These are phyloP conservation scores for Plasmodium fragile DNA, from an alignment of 169 alveolate genomes.

Conservation along the genomic window DNA sequence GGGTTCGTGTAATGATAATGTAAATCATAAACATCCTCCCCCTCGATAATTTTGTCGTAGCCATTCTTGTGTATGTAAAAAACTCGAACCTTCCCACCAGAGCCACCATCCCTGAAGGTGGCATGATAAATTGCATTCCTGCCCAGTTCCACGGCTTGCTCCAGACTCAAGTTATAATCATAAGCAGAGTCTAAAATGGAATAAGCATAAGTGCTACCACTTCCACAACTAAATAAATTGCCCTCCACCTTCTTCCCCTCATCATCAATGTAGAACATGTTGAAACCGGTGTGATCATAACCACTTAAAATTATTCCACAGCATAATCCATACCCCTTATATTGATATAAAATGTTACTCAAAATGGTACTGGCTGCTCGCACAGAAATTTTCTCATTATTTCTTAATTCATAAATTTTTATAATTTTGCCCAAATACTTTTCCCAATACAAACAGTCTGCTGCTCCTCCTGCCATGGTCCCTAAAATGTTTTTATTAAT, in stretches of 20 bases:
- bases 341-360: slow-evolving; percentile 94
- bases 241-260: slow-evolving; percentile 95
- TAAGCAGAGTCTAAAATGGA: slow-evolving; percentile 97
- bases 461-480: slow-evolving; percentile 99
- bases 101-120: slow-evolving; percentile 98
- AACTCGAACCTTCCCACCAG: slow-evolving; percentile 99
- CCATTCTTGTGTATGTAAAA: slow-evolving; percentile 96
- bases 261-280: slow-evolving; percentile 94
- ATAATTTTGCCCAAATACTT: slow-evolving; percentile 94
- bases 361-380: slow-evolving; percentile 99
- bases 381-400: slow-evolving; percentile 95
- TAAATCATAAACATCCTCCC: slow-evolving; percentile 92
- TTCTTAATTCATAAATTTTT: slow-evolving; percentile 92
- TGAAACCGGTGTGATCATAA: slow-evolving; percentile 92
- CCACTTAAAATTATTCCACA: slow-evolving; percentile 97
- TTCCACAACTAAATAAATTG: slow-evolving; percentile 95
- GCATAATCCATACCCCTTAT: slow-evolving; percentile 98
- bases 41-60: slow-evolving; percentile 93
- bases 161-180: slow-evolving; percentile 94
- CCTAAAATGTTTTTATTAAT: slow-evolving; percentile 97
- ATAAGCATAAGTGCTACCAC: slow-evolving; percentile 98
- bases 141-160: slow-evolving; percentile 98
- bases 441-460: slow-evolving; percentile 99
- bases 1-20: slow-evolving; percentile 90
- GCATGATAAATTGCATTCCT: slow-evolving; percentile 98